Evolutionary conservation across 305 asterid species (phyloP).

Genomic region (Solanum hybrid): DNA sequence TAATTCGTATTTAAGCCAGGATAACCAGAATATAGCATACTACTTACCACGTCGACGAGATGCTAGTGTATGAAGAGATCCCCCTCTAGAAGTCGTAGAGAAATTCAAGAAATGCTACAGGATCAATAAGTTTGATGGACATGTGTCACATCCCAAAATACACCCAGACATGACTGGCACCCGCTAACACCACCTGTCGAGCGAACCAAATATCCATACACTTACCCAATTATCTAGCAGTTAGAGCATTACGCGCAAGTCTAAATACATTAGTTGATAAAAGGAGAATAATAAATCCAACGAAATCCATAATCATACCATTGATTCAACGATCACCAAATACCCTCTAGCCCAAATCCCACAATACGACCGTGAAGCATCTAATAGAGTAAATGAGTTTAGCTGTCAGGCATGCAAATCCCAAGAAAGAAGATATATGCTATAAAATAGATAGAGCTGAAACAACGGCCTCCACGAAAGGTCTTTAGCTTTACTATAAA

Average conservation of each 20-base stretch:
- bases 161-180: not conserved
- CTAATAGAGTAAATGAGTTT: not conserved
- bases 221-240: not conserved
- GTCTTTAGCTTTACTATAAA: not conserved
- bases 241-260: not conserved
- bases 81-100: not conserved
- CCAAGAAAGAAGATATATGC: not conserved
- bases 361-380: not conserved
- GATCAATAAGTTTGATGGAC: not conserved
- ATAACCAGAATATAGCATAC: not conserved
- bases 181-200: not conserved
- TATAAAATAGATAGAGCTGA: not conserved
- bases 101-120: not conserved
- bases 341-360: not conserved
- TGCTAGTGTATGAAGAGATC: not conserved
- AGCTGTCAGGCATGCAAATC: not conserved
- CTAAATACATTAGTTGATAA: not conserved
- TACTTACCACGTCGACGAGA: not conserved
- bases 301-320: not conserved
- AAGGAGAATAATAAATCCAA: not conserved
- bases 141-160: not conserved
- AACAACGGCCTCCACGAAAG: not conserved
- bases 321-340: not conserved
- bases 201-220: not conserved
- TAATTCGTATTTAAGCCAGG: not conserved